A percentile compares a stretch with the other conserved stretches of the same genome.
Evolutionary conservation across 148 eudicot genomes (phyloP).

Genomic region (Cornus controversa): DNA sequence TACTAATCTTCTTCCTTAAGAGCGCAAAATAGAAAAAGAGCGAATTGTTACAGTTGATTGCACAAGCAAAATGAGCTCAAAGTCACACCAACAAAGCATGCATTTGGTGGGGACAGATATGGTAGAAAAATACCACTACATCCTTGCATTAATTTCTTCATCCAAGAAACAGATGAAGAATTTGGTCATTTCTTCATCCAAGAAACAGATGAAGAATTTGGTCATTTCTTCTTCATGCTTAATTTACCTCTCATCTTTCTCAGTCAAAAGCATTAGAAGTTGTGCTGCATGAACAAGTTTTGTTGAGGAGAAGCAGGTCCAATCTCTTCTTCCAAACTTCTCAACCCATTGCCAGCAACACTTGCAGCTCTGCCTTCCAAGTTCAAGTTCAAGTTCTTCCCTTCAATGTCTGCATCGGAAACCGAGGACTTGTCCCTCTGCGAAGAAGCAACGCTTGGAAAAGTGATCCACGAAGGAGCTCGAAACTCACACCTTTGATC

Average conservation of each 20-base stretch:
- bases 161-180: not conserved
- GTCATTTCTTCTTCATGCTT: not conserved
- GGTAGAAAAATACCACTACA: not conserved
- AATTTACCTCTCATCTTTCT: too few species aligned
- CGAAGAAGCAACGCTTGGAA: conserved; percentile 88
- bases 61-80: not conserved
- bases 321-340: conserved; percentile 89
- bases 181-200: not conserved
- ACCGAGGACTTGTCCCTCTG: conserved; percentile 90
- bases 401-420: conserved; percentile 67
- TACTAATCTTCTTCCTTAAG: too few species aligned
- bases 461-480: conserved; percentile 96
- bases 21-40: too few species aligned
- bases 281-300: conserved; percentile 82
- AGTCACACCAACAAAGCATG: not conserved
- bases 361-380: conserved; percentile 38
- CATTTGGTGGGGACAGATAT: not conserved
- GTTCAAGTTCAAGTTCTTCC: too few species aligned
- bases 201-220: not conserved
- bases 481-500: conserved; percentile 79
- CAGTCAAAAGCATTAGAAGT: conserved; percentile 40
- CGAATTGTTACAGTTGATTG: too few species aligned
- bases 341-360: conserved; percentile 51
- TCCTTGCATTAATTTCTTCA: not conserved
- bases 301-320: conserved; percentile 92